Evolutionary conservation across 805 yeast genomes (phyloP), one percentile per base, ranked within the genome.

Genomic region (Metschnikowia borealis): DNA sequence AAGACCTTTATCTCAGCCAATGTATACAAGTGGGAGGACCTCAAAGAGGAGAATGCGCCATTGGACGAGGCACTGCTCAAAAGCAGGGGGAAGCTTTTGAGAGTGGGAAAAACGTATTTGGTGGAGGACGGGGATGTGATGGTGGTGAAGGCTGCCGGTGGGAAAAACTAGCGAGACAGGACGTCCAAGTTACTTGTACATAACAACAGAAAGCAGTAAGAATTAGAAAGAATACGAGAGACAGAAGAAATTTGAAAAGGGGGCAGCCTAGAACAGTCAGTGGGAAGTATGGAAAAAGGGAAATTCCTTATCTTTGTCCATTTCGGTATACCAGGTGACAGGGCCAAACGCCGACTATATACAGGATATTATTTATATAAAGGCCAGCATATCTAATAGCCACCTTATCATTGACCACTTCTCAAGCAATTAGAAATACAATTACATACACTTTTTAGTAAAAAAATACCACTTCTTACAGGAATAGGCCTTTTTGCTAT

Each of bases 1-100:
- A 88, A 85, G 69, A 92, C 98, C 20, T 94, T 94, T 68, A 90
- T 94, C 63, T 83, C 89, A 62, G 99, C 98, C 41, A 90, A 89
- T 69, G 87, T 94, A 57, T 89, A 89, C 64, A 91, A 89, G 64
- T 94, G 82, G 74, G 80, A 78, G 21, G 97, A 90, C 65, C 72
- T 91, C 54, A 46, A 48, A 47, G 33, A 47, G 11, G 59, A 55
- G 45, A 21, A 42, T 8, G 79, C 74, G 33, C 77, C 74, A 26
- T 78, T 84, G 52, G 80, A 80, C 55, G 81, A 81, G 55, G 62
- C 70, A 7, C 67, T 67, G 29, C 73, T 84, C 56, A 80, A 79
- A 58, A 70, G 80, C 38, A 72, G 74, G 13, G 90, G 89, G 35
- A 81, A 82, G 60, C 75, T 83, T 50, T 70, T 72, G 48, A 81